These are phyloP conservation scores for Sporisorium scitamineum DNA, from an alignment of 1,284 basidiomycete genomes.

Conservation along the genomic window DNA sequence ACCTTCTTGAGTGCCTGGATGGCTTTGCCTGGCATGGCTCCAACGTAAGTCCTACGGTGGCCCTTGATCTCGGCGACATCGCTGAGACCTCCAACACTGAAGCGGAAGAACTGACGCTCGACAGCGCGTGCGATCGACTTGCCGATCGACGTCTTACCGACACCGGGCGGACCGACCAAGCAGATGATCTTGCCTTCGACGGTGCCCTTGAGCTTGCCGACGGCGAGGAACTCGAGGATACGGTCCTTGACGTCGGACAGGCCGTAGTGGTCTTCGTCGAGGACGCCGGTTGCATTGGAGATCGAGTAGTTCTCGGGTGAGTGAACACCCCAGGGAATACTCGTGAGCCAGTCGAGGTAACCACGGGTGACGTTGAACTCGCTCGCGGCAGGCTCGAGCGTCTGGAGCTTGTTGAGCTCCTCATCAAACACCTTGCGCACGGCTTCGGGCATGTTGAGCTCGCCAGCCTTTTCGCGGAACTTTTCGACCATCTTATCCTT, in stretches of 20 bases:
- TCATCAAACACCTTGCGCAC: slow-evolving; percentile 97
- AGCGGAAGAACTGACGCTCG: slow-evolving; percentile 89
- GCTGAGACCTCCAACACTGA: slow-evolving; percentile 94
- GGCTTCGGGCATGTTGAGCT: slow-evolving; percentile 90
- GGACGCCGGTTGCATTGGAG: slow-evolving; percentile 82
- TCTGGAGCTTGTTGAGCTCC: slow-evolving; percentile 90
- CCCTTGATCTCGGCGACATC: slow-evolving; percentile 99
- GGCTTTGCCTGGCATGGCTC: slow-evolving; percentile 90
- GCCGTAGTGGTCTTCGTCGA: slow-evolving; percentile 97
- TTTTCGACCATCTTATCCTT: slow-evolving; percentile 98
- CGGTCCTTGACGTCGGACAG: slow-evolving; percentile 93
- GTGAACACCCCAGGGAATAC: slow-evolving; percentile 96
- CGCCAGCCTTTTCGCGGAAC: slow-evolving; percentile 88
- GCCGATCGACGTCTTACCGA: slow-evolving; percentile 87
- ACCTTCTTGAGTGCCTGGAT: slow-evolving; percentile 97
- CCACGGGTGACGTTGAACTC: slow-evolving; percentile 83
- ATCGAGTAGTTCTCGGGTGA: slow-evolving; percentile 94
- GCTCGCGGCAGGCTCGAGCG: slow-evolving; percentile 86
- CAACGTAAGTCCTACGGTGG: slow-evolving; percentile 95
- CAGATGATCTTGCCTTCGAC: slow-evolving; percentile 99
- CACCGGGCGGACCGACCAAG: slow-evolving; percentile 94
- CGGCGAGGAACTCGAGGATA: slow-evolving; percentile 97
- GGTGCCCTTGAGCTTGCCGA: slow-evolving; percentile 93
- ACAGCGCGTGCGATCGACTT: slow-evolving; percentile 93
- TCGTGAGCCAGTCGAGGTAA: slow-evolving; percentile 73